Evolutionary conservation across 176 grass and related monocot species (phyloP), one percentile per base, ranked within the genome.

Genomic region (Phyllostachys edulis): DNA sequence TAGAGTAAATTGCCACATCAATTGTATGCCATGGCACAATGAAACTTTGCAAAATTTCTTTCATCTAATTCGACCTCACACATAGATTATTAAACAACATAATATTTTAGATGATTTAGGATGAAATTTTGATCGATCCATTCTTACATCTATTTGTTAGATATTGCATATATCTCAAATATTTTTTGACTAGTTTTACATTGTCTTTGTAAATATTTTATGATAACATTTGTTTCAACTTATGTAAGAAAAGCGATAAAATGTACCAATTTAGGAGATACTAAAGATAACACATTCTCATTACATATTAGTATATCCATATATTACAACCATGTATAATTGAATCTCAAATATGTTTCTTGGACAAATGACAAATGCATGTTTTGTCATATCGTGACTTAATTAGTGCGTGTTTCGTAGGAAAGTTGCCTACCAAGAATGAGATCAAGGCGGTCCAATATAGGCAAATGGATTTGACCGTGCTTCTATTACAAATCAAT

Each of bases 161-260:
- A 57, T 44, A 74, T 80, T 60, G 49, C 50, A 39, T 68, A 36
- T 46, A 47, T 46, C 10, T 17, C 15, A 56, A 29, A 0, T 54
- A 55, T 8, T 37, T 70, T 56, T 37, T 61, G 9, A 68, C 34
- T 10, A 2, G 14, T 17, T 68, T 81, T 50, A 2, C 40, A 0
- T 78, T 78, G 57, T 63, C 47, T n/a, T n/a, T 44, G 23, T 71
- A 61, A 76, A 52, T 87, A 39, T 57, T 45, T n/a, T 68, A 57
- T 24, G 17, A 44, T 47, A 71, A 63, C 56, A 63, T 50, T 38
- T 21, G 6, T 63, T 79, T 85, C 20, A 37, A 6, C 55, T 49
- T 70, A 11, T 18, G 5, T 29, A 55, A 76, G 46, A 52, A 18
- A 27, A 23, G n/a, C 32, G 2, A 55, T 76, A 69, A 85, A 67